phyloP scores from a whole-genome alignment of 371 early-diverging fungal genomes.

The Apophysomyces trapeziformis region DNA sequence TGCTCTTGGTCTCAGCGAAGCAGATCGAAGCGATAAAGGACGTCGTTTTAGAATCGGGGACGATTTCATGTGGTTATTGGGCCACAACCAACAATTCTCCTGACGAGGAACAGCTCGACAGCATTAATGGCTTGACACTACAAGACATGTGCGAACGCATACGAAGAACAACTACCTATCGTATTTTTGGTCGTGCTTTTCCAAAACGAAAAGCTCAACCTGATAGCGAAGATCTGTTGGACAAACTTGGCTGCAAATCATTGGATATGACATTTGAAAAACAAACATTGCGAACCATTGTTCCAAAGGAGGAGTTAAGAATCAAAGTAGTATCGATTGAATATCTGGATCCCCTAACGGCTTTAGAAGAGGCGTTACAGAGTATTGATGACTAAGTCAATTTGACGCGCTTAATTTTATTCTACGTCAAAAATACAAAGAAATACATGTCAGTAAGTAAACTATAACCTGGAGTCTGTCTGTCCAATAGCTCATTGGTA shows the following conservation, averaged over 20 bases:
- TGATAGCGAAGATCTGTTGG: neutral
- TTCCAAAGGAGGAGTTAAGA: neutral
- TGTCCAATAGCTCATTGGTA: too few species aligned
- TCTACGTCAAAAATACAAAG: too few species aligned
- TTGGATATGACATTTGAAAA: neutral
- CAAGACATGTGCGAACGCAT: slow-evolving; percentile 1
- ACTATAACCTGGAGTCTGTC: too few species aligned
- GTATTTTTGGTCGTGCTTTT: neutral
- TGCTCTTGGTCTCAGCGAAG: slow-evolving; percentile 21
- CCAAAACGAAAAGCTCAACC: neutral
- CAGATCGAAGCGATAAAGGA: slow-evolving; percentile 25
- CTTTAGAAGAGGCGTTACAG: neutral
- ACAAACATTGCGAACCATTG: slow-evolving; percentile 1
- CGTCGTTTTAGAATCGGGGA: slow-evolving; percentile 18
- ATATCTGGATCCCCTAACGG: neutral
- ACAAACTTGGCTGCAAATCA: neutral
- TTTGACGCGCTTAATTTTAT: too few species aligned
- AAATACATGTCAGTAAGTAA: too few species aligned
- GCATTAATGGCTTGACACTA: slow-evolving; percentile 5
- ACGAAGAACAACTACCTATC: neutral
- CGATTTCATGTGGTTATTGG: slow-evolving; percentile 13
- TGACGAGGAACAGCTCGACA: neutral
- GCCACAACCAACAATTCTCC: neutral
- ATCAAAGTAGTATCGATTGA: neutral
- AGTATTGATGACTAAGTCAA: neutral